Evolutionary conservation across 2,329 filamentous ascomycete genomes (phyloP).

Genomic region (Tolypocladium cylindrosporum): DNA sequence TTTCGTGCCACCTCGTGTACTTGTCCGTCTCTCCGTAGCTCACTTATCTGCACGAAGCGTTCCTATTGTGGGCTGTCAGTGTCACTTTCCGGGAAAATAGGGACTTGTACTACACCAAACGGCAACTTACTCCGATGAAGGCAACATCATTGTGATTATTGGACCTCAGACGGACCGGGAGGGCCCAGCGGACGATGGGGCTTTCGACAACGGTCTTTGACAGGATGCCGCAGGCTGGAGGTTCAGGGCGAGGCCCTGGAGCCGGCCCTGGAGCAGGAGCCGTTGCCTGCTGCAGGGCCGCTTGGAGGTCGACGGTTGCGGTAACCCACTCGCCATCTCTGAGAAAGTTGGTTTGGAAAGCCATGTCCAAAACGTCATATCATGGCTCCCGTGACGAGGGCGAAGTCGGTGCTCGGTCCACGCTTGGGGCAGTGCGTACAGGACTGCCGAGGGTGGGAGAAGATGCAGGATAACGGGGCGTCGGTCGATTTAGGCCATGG

Average conservation of each 20-base stretch:
- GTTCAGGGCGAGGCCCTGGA: conserved; percentile 21
- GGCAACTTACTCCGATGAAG: conserved; percentile 61
- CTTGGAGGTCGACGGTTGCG: conserved; percentile 35
- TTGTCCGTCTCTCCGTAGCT: conserved; percentile 59
- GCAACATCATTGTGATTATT: conserved; percentile 68
- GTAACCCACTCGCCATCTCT: conserved; percentile 47
- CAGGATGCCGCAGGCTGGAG: conserved; percentile 59
- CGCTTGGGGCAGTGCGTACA: neutral
- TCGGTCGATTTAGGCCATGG: neutral
- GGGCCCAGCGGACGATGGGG: conserved; percentile 63
- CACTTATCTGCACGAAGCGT: conserved; percentile 69
- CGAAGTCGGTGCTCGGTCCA: neutral
- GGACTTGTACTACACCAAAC: neutral
- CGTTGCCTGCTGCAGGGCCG: conserved; percentile 25
- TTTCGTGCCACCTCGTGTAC: conserved; percentile 70
- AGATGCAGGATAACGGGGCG: neutral
- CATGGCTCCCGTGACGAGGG: conserved; percentile 3
- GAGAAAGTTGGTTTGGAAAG: conserved; percentile 44
- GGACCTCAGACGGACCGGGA: conserved; percentile 70
- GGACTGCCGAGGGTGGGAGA: neutral
- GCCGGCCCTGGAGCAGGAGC: conserved; percentile 20
- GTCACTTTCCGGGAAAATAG: neutral
- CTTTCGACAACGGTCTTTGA: conserved; percentile 71
- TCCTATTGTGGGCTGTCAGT: conserved; percentile 38
- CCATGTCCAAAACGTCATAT: conserved; percentile 20